A percentile compares a stretch with the other conserved stretches of the same genome.
These are phyloP conservation scores for Sporisorium exsertum DNA, from an alignment of 1,284 basidiomycete genomes.

Conservation along the genomic window DNA sequence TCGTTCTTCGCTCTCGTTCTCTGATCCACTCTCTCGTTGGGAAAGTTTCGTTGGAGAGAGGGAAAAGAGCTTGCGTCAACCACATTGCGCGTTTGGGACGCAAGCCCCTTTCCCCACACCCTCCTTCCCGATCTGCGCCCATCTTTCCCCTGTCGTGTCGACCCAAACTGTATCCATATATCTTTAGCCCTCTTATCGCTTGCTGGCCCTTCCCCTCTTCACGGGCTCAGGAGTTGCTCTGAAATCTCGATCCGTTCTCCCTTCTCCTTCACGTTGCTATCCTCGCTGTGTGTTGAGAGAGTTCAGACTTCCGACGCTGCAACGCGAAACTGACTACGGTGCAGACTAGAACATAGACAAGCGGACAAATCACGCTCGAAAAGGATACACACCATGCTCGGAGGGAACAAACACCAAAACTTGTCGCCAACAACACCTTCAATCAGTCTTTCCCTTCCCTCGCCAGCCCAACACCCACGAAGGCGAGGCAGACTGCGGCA, in stretches of 20 bases:
- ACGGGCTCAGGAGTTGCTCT: slow-evolving; percentile 32
- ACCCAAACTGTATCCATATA: slow-evolving; percentile 38
- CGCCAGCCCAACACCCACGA: slow-evolving; percentile 7
- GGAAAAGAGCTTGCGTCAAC: slow-evolving; percentile 12
- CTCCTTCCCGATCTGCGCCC: background rate
- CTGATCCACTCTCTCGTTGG: background rate
- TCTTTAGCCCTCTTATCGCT: slow-evolving; percentile 5
- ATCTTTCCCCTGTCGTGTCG: background rate
- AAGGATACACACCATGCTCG: background rate
- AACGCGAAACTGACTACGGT: no score
- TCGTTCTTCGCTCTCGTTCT: slow-evolving; percentile 22
- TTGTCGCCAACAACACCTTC: background rate
- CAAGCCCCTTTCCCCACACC: background rate
- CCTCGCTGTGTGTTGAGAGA: background rate
- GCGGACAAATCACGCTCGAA: no score
- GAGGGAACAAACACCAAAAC: background rate
- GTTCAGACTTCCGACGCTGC: no score
- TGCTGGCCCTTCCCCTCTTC: slow-evolving; percentile 30
- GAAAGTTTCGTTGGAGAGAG: background rate
- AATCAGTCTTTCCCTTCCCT: slow-evolving; percentile 23
- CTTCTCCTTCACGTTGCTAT: background rate
- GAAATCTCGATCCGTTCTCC: background rate
- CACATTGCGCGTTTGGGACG: slow-evolving; percentile 22
- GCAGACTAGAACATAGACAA: no score
- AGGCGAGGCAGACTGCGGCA: slow-evolving; percentile 8